Conservation (phyloP, 2,329 filamentous ascomycete genomes). For the Aquanectria penicillioides region DNA sequence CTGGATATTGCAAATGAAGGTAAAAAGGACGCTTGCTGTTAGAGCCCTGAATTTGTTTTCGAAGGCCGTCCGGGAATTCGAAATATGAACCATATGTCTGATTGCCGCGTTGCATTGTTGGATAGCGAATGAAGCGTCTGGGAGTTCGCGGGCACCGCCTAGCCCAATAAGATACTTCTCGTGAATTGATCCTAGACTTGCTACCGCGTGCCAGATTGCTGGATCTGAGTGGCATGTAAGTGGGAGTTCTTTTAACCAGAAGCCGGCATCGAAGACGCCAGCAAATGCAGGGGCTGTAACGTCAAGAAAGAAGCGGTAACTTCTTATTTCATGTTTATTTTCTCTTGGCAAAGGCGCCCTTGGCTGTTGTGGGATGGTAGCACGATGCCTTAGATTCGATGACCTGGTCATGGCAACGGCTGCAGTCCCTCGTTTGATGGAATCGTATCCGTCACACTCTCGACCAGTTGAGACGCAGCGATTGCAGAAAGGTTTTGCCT, state of each 20-base stretch:
- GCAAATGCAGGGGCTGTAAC: constrained; percentile 9
- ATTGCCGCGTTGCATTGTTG: background rate
- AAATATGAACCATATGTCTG: background rate
- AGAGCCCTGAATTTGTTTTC: background rate
- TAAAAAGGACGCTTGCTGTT: background rate
- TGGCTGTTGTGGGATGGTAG: no score
- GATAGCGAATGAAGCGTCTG: background rate
- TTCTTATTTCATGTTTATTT: no score
- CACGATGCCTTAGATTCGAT: no score
- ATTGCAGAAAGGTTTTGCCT: no score
- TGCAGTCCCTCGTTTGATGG: no score
- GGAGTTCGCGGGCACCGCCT: background rate
- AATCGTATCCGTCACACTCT: no score
- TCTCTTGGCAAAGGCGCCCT: no score
- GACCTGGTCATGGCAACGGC: no score
- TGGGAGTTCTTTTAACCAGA: constrained; percentile 13
- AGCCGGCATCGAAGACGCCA: constrained; percentile 4
- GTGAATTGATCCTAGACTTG: background rate
- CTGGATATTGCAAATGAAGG: background rate
- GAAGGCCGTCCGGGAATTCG: background rate
- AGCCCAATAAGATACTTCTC: no score
- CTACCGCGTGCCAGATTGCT: constrained; percentile 15
- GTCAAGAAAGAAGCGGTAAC: constrained; percentile 7
- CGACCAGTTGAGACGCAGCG: no score
- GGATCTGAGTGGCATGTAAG: constrained; percentile 11